Evolutionary conservation across 768 basidiomycete genomes (phyloP).

Genomic region (Grammothele lineata): DNA sequence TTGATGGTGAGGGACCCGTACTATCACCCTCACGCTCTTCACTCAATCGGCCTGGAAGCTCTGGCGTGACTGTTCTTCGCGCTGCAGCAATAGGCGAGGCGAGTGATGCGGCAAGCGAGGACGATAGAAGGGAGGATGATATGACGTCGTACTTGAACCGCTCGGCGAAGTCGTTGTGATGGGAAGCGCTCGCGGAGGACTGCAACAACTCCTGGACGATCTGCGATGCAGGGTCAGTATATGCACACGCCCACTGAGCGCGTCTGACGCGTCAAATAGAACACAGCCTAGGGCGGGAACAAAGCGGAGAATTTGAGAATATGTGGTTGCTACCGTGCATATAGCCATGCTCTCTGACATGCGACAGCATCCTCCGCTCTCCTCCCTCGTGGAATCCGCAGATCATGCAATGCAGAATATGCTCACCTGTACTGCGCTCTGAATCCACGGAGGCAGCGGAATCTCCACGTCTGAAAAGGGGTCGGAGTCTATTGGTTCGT

Average conservation of each 20-base stretch:
- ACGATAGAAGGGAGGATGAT: conserved; percentile 70
- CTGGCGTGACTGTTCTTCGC: conserved; percentile 19
- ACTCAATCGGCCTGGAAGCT: conserved; percentile 7
- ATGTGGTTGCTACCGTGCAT: too few species aligned
- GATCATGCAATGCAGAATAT: neutral
- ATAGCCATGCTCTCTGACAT: too few species aligned
- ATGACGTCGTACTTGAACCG: conserved; percentile 84
- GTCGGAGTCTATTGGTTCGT: conserved; percentile 26
- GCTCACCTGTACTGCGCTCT: conserved; percentile 17
- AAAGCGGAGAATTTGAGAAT: neutral
- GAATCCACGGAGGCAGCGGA: conserved; percentile 9
- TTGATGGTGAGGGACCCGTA: too few species aligned
- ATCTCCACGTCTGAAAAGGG: neutral
- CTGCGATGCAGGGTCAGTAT: too few species aligned
- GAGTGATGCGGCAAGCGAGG: conserved; percentile 36
- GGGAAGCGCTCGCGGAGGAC: conserved; percentile 5
- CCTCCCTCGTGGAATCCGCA: too few species aligned
- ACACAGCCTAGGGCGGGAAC: too few species aligned
- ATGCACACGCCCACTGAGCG: too few species aligned
- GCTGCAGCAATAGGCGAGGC: conserved; percentile 26
- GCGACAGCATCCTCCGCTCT: too few species aligned
- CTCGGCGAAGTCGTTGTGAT: conserved; percentile 54
- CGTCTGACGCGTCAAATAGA: too few species aligned
- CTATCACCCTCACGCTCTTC: too few species aligned
- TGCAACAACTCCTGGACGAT: conserved; percentile 6